phyloP scores from a whole-genome alignment of 257 asterid species.

The Nicotiana tomentosiformis region DNA sequence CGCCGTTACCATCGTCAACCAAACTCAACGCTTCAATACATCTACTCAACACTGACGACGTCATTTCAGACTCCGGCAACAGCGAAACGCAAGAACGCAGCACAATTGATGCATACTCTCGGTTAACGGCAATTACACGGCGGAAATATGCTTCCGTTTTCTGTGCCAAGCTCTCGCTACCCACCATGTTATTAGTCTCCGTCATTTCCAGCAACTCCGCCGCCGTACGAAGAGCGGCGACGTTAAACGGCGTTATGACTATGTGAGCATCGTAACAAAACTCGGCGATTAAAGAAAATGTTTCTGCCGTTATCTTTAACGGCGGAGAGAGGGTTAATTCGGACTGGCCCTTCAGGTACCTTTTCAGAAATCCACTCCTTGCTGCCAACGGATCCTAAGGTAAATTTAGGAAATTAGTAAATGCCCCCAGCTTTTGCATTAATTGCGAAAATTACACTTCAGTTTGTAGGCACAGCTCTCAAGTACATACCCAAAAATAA shows the following conservation, averaged over 20 bases:
- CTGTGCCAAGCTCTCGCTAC: constrained; percentile 40
- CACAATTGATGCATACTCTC: constrained; percentile 50
- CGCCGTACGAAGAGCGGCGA: constrained; percentile 75
- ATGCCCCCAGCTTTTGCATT: constrained; percentile 27
- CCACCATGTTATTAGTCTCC: constrained; percentile 12
- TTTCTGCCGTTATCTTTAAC: constrained; percentile 68
- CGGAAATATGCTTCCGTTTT: constrained; percentile 65
- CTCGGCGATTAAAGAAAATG: constrained; percentile 55
- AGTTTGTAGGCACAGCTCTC: not conserved
- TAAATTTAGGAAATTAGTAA: constrained; percentile 19
- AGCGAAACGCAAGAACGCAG: constrained; percentile 50
- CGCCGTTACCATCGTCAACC: constrained; percentile 39
- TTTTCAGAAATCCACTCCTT: constrained; percentile 53
- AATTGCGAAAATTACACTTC: constrained; percentile 18
- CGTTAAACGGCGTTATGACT: constrained; percentile 60
- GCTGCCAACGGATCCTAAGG: constrained; percentile 54
- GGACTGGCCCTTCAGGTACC: constrained; percentile 37
- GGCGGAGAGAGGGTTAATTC: constrained; percentile 78
- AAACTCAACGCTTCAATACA: constrained; percentile 66
- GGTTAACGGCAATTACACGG: constrained; percentile 40
- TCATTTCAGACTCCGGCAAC: constrained; percentile 71
- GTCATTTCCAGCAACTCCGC: constrained; percentile 73
- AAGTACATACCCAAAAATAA: not conserved
- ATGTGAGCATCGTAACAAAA: constrained; percentile 60
- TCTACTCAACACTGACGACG: constrained; percentile 55